phyloP scores from a whole-genome alignment of 2,329 filamentous ascomycete species.

The Bipolaris victoriae region DNA sequence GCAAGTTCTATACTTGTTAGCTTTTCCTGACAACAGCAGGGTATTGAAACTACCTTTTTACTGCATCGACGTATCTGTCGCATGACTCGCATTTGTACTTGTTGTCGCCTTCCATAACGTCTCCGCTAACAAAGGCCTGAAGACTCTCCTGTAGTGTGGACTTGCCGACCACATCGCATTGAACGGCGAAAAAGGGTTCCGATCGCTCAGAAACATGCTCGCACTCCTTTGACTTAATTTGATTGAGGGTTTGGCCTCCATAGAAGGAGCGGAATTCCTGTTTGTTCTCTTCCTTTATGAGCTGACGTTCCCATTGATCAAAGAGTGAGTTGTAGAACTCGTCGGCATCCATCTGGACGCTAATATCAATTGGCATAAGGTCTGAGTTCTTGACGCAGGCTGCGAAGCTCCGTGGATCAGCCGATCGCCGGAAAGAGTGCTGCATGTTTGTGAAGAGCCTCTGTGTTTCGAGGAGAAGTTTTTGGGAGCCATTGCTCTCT shows the following conservation, averaged over 20 bases:
- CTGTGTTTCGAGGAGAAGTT: conserved; percentile 77
- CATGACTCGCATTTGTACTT: conserved; percentile 97
- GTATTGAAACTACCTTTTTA: conserved; percentile 69
- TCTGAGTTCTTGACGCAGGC: conserved; percentile 81
- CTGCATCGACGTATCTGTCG: conserved; percentile 81
- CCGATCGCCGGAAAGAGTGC: conserved; percentile 73
- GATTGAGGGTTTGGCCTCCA: conserved; percentile 88
- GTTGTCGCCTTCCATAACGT: conserved; percentile 97
- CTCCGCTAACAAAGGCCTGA: conserved; percentile 92
- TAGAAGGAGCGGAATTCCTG: conserved; percentile 81
- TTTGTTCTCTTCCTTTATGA: conserved; percentile 71
- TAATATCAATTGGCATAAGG: conserved; percentile 80
- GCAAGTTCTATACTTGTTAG: conserved; percentile 67
- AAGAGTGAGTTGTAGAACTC: conserved; percentile 96
- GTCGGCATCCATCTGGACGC: conserved; percentile 96
- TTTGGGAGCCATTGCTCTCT: conserved; percentile 64
- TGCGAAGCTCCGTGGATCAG: conserved; percentile 76
- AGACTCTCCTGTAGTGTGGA: conserved; percentile 82
- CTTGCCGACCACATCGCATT: conserved; percentile 96
- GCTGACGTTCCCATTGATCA: conserved; percentile 85
- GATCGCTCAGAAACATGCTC: conserved; percentile 88
- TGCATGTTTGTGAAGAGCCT: conserved; percentile 86
- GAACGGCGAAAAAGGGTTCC: conserved; percentile 92
- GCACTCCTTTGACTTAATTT: conserved; percentile 95
- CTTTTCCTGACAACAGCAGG: not conserved